Conservation (phyloP, 805 yeast species). For the Cyberlindnera maclurae region DNA sequence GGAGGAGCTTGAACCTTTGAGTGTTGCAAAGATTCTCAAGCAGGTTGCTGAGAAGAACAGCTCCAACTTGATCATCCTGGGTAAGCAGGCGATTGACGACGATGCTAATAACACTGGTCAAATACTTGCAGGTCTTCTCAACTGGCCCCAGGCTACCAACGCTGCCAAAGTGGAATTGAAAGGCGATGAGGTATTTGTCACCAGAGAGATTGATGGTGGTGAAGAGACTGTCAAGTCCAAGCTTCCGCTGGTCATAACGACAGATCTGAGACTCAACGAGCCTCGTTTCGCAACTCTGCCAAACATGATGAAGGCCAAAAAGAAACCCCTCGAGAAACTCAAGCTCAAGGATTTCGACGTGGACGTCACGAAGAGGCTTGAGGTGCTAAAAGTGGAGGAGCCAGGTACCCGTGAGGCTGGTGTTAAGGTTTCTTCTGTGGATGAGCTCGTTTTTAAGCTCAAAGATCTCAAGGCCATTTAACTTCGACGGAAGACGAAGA, state of each 20-base stretch:
- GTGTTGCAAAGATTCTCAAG: slow-evolving; percentile 79
- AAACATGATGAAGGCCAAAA: slow-evolving; percentile 97
- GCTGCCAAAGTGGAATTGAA: slow-evolving; percentile 75
- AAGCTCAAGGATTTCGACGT: slow-evolving; percentile 60
- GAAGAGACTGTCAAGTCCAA: slow-evolving; percentile 71
- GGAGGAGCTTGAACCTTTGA: slow-evolving; percentile 73
- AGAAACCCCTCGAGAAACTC: slow-evolving; percentile 77
- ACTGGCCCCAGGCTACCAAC: slow-evolving; percentile 96
- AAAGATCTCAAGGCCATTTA: slow-evolving; percentile 42
- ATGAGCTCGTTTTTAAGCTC: slow-evolving; percentile 71
- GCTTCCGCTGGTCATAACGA: slow-evolving; percentile 81
- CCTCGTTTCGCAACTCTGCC: slow-evolving; percentile 96
- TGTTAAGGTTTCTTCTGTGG: slow-evolving; percentile 70
- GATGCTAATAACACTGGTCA: slow-evolving; percentile 95
- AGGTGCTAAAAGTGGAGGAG: slow-evolving; percentile 69
- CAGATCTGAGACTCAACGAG: slow-evolving; percentile 89
- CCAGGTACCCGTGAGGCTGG: slow-evolving; percentile 84
- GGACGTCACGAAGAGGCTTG: slow-evolving; percentile 55
- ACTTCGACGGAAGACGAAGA: no score
- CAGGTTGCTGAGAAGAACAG: slow-evolving; percentile 63
- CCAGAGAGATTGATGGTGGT: slow-evolving; percentile 95
- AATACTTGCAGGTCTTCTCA: slow-evolving; percentile 86
- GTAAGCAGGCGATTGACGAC: slow-evolving; percentile 96
- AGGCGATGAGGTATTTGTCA: slow-evolving; percentile 55
- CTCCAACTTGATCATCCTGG: slow-evolving; percentile 78